Conservation (phyloP, 2,329 filamentous ascomycete species). For the Fusarium sp. region DNA sequence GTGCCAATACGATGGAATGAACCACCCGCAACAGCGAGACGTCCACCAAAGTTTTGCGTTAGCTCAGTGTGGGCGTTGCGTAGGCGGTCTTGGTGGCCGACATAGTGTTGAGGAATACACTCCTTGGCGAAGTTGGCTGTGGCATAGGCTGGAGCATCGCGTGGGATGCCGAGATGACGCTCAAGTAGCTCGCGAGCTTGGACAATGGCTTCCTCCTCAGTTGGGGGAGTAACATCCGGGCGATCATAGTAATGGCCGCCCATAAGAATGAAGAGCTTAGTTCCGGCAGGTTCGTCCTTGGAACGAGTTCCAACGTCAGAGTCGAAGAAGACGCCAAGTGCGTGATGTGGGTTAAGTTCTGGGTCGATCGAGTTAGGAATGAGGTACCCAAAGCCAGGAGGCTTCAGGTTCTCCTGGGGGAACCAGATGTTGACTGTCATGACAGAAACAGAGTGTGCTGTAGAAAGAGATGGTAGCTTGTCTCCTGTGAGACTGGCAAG, state of each 20-base stretch:
- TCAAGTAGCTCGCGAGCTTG: slow-evolving; percentile 77
- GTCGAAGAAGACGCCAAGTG: slow-evolving; percentile 93
- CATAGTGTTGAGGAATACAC: slow-evolving; percentile 90
- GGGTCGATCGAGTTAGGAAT: slow-evolving; percentile 79
- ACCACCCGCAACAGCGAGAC: slow-evolving; percentile 71
- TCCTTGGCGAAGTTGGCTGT: slow-evolving; percentile 69
- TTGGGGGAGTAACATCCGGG: slow-evolving; percentile 59
- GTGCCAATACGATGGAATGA: slow-evolving; percentile 66
- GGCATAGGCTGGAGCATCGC: slow-evolving; percentile 67
- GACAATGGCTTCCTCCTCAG: slow-evolving; percentile 70
- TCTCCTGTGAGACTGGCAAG: slow-evolving; percentile 54
- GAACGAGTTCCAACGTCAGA: slow-evolving; percentile 66
- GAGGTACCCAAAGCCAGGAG: slow-evolving; percentile 88
- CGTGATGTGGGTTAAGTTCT: slow-evolving; percentile 81
- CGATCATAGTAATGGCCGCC: slow-evolving; percentile 89
- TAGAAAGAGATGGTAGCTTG: slow-evolving; percentile 60
- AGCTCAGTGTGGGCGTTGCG: slow-evolving; percentile 66
- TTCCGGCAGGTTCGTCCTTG: slow-evolving; percentile 70
- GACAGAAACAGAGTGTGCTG: slow-evolving; percentile 78
- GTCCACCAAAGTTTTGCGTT: slow-evolving; percentile 65
- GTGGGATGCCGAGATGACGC: slow-evolving; percentile 78
- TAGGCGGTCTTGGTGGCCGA: slow-evolving; percentile 78
- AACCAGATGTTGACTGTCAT: slow-evolving; percentile 95
- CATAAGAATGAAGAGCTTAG: slow-evolving; percentile 93
- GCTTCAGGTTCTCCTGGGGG: slow-evolving; percentile 68